Evolutionary conservation across 345 rosid genomes (phyloP).

Genomic region (Clausena lansium): DNA sequence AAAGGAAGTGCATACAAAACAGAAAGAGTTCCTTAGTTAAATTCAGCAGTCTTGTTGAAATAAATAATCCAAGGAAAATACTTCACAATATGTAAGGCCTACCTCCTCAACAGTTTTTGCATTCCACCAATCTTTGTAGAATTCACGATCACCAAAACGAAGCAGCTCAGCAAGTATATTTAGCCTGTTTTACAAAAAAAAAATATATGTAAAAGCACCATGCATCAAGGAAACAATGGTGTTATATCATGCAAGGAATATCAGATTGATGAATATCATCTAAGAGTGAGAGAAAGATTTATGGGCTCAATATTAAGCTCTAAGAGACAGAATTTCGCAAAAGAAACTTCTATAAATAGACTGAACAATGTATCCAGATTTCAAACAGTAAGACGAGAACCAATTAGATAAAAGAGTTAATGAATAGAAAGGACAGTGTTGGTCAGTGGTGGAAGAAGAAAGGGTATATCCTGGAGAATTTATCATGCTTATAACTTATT

Average conservation of each 20-base stretch:
- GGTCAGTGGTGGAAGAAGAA: neutral
- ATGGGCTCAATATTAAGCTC: neutral
- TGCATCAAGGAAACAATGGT: slow-evolving; percentile 2
- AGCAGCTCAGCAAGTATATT: slow-evolving; percentile 96
- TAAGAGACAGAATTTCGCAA: neutral
- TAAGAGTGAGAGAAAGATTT: neutral
- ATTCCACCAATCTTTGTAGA: slow-evolving; percentile 99
- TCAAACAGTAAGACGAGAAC: neutral
- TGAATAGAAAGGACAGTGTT: neutral
- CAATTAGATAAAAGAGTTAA: neutral
- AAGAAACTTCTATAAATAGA: neutral
- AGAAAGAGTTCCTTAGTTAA: neutral
- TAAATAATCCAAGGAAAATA: slow-evolving; percentile 16
- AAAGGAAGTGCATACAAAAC: slow-evolving; percentile 17
- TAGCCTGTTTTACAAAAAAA: slow-evolving; percentile 48
- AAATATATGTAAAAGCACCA: neutral
- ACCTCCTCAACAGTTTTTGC: slow-evolving; percentile 96
- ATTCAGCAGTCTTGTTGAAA: slow-evolving; percentile 14
- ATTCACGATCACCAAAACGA: slow-evolving; percentile 95
- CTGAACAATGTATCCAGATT: neutral
- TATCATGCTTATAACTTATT: neutral
- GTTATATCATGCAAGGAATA: neutral
- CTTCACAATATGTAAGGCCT: slow-evolving; percentile 18
- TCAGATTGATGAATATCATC: neutral
- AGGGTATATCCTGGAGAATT: neutral